Percentiles rank a stretch among this genome's conserved stretches.
phyloP scores from a whole-genome alignment of 495 filamentous ascomycete genomes.

The Aspergillus cavernicola region DNA sequence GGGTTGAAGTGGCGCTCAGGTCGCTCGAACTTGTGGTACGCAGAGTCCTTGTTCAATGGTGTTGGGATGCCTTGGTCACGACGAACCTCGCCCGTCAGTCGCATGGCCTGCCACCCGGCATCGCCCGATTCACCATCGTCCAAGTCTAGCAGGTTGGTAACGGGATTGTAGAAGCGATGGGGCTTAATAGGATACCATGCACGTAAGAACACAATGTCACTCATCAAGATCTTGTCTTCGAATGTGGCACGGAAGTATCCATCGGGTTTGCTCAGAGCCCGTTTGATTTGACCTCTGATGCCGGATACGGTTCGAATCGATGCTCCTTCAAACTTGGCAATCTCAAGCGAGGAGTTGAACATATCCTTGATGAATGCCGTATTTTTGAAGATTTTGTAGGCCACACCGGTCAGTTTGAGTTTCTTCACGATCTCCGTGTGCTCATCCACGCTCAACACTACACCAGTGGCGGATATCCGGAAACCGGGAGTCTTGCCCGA shows the following conservation, averaged over 20 bases:
- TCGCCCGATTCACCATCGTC: constrained; percentile 33
- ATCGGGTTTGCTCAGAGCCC: constrained; percentile 84
- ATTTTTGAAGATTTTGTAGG: constrained; percentile 99
- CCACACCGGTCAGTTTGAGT: constrained; percentile 86
- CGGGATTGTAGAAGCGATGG: constrained; percentile 93
- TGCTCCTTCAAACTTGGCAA: constrained; percentile 97
- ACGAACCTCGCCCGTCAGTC: constrained; percentile 90
- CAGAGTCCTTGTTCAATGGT: constrained; percentile 71
- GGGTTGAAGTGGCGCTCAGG: constrained; percentile 87
- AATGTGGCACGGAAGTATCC: constrained; percentile 95
- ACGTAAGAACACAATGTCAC: constrained; percentile 89
- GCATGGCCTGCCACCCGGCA: constrained; percentile 77
- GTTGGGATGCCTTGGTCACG: constrained; percentile 69
- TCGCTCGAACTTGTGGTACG: constrained; percentile 80
- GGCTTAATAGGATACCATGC: constrained; percentile 97
- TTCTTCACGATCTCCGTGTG: constrained; percentile 97
- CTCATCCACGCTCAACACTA: constrained; percentile 88
- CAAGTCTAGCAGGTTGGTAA: constrained; percentile 76
- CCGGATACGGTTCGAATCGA: constrained; percentile 94
- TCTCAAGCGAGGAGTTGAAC: constrained; percentile 88
- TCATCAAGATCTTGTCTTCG: constrained; percentile 96
- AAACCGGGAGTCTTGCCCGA: constrained; percentile 86
- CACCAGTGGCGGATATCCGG: constrained; percentile 89
- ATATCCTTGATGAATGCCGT: constrained; percentile 98
- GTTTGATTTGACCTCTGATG: constrained; percentile 93